These are phyloP conservation scores for Graphilbum ipis-grandicollis DNA, from an alignment of 2,329 filamentous ascomycete genomes.

Conservation along the genomic window DNA sequence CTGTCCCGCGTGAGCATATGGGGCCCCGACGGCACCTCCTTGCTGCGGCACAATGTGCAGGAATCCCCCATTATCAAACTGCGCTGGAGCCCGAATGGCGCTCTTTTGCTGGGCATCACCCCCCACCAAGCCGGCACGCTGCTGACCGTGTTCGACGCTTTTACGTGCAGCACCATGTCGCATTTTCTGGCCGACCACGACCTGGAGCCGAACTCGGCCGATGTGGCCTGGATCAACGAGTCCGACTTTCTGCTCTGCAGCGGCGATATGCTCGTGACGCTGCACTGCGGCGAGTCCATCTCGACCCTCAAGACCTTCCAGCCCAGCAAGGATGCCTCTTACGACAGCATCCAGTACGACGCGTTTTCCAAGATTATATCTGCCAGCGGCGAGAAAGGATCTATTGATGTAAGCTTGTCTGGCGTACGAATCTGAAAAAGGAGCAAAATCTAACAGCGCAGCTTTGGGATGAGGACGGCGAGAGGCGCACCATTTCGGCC, in stretches of 20 bases:
- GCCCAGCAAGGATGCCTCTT: constrained; percentile 32
- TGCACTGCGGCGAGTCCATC: constrained; percentile 32
- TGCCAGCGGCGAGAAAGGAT: constrained; percentile 41
- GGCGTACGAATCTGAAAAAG: no score
- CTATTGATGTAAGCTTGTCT: constrained; percentile 43
- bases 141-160: constrained; percentile 35
- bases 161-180: constrained; percentile 24
- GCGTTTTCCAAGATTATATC: constrained; percentile 33
- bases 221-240: constrained; percentile 42
- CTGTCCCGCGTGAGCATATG: constrained; percentile 38
- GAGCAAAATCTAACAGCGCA: no score
- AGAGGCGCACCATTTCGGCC: constrained; percentile 36
- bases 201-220: constrained; percentile 31
- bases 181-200: constrained; percentile 32
- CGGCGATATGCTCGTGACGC: constrained; percentile 31
- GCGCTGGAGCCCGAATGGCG: constrained; percentile 39
- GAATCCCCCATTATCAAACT: constrained; percentile 46
- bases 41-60: constrained; percentile 36
- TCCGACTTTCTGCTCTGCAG: constrained; percentile 41
- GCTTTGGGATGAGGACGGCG: constrained; percentile 38
- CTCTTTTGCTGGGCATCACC: constrained; percentile 37
- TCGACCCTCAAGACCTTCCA: constrained; percentile 29
- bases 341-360: constrained; percentile 41
- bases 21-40: constrained; percentile 30
- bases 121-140: constrained; percentile 35